Evolutionary conservation across 1,284 basidiomycete genomes (phyloP).

Genomic region (Trichosporon coremiiforme): DNA sequence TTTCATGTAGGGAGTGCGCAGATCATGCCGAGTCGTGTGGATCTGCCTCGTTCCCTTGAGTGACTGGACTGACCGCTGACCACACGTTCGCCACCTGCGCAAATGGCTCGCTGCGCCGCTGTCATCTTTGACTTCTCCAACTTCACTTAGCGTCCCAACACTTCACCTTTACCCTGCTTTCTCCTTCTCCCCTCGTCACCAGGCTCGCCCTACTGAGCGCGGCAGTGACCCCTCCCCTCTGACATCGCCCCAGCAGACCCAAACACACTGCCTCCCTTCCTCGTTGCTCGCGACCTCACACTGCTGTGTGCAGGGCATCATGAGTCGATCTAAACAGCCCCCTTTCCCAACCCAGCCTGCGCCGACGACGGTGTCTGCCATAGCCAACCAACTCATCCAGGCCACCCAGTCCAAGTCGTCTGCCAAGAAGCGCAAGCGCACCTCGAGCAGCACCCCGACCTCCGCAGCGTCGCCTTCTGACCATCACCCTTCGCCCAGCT

Average conservation of each 20-base stretch:
- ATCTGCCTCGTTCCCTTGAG: background rate
- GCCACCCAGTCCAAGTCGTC: background rate
- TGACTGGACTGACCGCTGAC: conserved; percentile 4
- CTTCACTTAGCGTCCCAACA: background rate
- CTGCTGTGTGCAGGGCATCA: background rate
- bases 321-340: background rate
- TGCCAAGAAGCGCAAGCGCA: conserved; percentile 1
- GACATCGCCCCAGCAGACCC: background rate
- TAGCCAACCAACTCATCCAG: background rate
- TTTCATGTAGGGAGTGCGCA: background rate
- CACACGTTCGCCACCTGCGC: background rate
- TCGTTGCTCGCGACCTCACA: background rate
- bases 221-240: background rate
- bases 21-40: background rate
- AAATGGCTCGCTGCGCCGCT: background rate
- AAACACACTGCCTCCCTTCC: background rate
- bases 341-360: background rate
- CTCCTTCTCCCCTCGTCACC: background rate
- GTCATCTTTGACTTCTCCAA: background rate
- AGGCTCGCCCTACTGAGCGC: background rate
- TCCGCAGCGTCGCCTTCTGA: background rate
- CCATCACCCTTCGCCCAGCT: background rate
- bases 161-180: background rate
- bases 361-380: background rate
- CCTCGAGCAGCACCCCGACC: background rate